Evolutionary conservation across 352 stramenopile genomes (phyloP).

Genomic region (Pythium monospermum): DNA sequence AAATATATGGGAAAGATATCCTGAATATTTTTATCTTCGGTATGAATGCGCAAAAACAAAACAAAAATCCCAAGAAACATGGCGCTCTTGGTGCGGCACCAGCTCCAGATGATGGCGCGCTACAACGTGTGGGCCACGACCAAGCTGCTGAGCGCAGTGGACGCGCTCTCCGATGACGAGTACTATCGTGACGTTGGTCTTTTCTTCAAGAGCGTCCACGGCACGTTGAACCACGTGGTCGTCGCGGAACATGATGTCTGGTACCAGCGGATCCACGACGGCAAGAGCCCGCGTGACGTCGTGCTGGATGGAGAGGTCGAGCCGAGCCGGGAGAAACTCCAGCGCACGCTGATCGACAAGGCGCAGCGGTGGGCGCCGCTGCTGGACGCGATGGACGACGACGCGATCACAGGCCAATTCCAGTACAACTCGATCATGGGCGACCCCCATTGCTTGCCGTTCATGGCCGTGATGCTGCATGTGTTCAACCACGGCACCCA

Average conservation of each 20-base stretch:
- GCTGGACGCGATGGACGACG: slow-evolving; percentile 9
- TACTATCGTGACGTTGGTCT: slow-evolving; percentile 22
- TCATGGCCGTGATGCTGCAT: slow-evolving; percentile 9
- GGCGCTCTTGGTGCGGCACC: slow-evolving; percentile 15
- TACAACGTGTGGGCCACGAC: slow-evolving; percentile 19
- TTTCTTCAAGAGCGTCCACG: slow-evolving; percentile 22
- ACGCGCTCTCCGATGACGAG: slow-evolving; percentile 13
- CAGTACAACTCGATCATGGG: slow-evolving; percentile 7
- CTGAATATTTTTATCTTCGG: too few relatives aligned
- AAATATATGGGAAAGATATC: too few relatives aligned
- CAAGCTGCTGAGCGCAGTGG: slow-evolving; percentile 9
- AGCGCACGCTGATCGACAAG: slow-evolving; percentile 2
- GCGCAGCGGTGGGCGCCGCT: slow-evolving; percentile 17
- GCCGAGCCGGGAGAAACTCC: slow-evolving; percentile 8
- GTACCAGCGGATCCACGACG: slow-evolving; percentile 20
- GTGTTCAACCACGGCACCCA: slow-evolving; percentile 25
- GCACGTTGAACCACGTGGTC: slow-evolving; percentile 21
- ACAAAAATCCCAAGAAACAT: too few relatives aligned
- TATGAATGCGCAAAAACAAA: too few relatives aligned
- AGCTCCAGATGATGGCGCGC: slow-evolving; percentile 18
- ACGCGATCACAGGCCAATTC: slow-evolving; percentile 9
- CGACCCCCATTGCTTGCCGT: neutral
- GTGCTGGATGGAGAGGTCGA: slow-evolving; percentile 4
- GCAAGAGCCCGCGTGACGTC: slow-evolving; percentile 3
- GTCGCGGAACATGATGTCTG: slow-evolving; percentile 21